A percentile compares a stretch with the other conserved stretches of the same genome.
These are phyloP conservation scores for Hypsizygus marmoreus DNA, from an alignment of 768 basidiomycete genomes.

Conservation along the genomic window DNA sequence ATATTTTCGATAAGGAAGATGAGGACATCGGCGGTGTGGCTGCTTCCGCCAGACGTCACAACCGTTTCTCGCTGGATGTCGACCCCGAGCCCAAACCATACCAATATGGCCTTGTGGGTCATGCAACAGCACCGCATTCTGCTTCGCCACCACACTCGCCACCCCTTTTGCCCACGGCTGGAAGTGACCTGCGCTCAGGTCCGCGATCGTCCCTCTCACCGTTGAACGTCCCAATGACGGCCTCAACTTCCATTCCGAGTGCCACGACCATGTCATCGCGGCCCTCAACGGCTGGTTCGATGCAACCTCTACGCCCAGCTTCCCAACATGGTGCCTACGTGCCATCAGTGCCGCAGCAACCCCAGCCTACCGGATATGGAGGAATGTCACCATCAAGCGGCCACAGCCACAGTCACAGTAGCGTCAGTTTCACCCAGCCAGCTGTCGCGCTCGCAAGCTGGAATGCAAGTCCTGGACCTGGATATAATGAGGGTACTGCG, in stretches of 20 bases:
- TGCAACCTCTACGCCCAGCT: constrained; percentile 31
- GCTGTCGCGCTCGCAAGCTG: constrained; percentile 16
- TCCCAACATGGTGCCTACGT: constrained; percentile 15
- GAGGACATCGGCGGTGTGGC: constrained; percentile 26
- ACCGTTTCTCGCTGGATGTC: constrained; percentile 30
- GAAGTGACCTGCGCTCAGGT: no score
- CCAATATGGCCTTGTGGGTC: constrained; percentile 64
- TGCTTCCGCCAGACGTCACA: constrained; percentile 22
- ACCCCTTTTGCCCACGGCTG: no score
- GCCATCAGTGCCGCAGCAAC: constrained; percentile 10
- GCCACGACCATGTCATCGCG: constrained; percentile 35
- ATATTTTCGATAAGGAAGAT: constrained; percentile 51
- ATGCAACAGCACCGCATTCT: constrained; percentile 32
- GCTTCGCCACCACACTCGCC: constrained; percentile 40
- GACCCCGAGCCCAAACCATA: constrained; percentile 56
- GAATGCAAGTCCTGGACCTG: constrained; percentile 15
- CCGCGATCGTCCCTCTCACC: constrained; percentile 29
- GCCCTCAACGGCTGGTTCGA: constrained; percentile 47
- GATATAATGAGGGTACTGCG: constrained; percentile 22
- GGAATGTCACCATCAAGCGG: constrained; percentile 11
- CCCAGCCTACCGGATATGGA: constrained; percentile 14
- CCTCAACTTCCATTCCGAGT: constrained; percentile 25
- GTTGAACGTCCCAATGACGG: constrained; percentile 25
- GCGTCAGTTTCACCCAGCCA: constrained; percentile 16
- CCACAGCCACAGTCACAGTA: constrained; percentile 19